Percentiles rank a stretch among this genome's conserved stretches.
phyloP scores from a whole-genome alignment of 441 rosid species.

The Gossypium gossypioides region DNA sequence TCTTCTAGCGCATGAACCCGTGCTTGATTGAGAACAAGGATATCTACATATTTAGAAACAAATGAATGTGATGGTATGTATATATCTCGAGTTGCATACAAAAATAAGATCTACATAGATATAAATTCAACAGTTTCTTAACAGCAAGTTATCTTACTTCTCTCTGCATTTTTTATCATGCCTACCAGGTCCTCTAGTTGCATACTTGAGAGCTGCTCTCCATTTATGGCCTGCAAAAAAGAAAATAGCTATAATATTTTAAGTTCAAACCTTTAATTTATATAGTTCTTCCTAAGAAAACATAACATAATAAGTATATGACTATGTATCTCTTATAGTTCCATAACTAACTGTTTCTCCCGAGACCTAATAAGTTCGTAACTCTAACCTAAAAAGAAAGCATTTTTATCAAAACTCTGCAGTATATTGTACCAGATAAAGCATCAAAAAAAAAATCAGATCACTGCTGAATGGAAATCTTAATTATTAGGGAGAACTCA shows the following conservation, averaged over 20 bases:
- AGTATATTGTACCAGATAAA: neutral
- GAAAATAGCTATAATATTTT: neutral
- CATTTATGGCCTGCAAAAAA: slow-evolving; percentile 36
- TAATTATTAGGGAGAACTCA: neutral
- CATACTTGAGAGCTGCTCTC: slow-evolving; percentile 36
- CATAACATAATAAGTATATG: neutral
- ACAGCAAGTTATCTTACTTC: slow-evolving; percentile 37
- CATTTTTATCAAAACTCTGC: neutral
- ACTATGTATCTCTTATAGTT: neutral
- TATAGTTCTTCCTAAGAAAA: neutral
- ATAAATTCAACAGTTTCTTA: slow-evolving; percentile 7
- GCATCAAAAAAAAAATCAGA: neutral
- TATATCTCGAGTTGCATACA: neutral
- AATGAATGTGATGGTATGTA: slow-evolving; percentile 3
- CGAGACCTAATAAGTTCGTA: neutral
- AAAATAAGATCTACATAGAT: slow-evolving; percentile 8
- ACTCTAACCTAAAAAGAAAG: neutral
- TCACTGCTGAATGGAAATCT: neutral
- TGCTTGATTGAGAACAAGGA: slow-evolving; percentile 79
- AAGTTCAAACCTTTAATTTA: neutral
- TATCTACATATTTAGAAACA: slow-evolving; percentile 34
- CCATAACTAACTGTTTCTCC: neutral
- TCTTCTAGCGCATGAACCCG: slow-evolving; percentile 67
- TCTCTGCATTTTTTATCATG: slow-evolving; percentile 79
- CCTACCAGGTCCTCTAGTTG: slow-evolving; percentile 56